phyloP scores from a whole-genome alignment of 306 rosid species.

The Casuarina equisetifolia region DNA sequence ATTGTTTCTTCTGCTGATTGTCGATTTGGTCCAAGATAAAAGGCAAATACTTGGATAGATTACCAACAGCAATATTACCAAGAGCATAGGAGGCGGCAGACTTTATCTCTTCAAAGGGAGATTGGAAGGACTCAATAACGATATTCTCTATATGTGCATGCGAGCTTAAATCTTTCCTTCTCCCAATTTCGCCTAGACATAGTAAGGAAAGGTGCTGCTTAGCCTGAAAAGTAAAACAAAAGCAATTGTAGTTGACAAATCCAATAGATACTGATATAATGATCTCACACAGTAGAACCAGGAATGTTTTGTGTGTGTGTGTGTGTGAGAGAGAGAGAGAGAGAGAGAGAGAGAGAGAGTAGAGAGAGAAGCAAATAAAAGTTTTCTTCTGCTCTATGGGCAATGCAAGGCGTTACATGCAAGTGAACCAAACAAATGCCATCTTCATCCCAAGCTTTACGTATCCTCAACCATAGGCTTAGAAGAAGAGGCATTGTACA shows the following conservation, averaged over 20 bases:
- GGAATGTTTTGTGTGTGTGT: neutral
- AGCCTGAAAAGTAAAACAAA: constrained; percentile 53
- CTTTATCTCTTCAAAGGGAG: constrained; percentile 98
- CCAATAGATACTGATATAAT: constrained; percentile 1
- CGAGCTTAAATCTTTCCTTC: constrained; percentile 90
- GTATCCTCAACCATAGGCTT: neutral
- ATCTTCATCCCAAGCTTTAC: neutral
- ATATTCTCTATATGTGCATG: constrained; percentile 89
- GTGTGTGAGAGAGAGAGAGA: neutral
- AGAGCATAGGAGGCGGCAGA: constrained; percentile 99
- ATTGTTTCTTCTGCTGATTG: constrained; percentile 99
- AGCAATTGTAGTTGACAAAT: constrained; percentile 17
- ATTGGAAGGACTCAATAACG: constrained; percentile 96
- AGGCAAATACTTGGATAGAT: constrained; percentile 92
- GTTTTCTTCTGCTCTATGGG: neutral
- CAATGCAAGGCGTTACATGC: neutral
- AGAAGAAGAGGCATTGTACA: neutral
- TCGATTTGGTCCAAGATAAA: constrained; percentile 98
- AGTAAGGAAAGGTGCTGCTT: constrained; percentile 96
- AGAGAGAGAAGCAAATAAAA: constrained; percentile 1
- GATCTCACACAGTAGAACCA: neutral
- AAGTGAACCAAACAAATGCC: neutral
- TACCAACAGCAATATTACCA: constrained; percentile 98
- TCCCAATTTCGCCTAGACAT: constrained; percentile 96
- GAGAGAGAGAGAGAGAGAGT: neutral